A percentile compares a stretch with the other conserved stretches of the same genome.
Conservation (phyloP, 108 stramenopile genomes). For the Skeletonema marinoi region DNA sequence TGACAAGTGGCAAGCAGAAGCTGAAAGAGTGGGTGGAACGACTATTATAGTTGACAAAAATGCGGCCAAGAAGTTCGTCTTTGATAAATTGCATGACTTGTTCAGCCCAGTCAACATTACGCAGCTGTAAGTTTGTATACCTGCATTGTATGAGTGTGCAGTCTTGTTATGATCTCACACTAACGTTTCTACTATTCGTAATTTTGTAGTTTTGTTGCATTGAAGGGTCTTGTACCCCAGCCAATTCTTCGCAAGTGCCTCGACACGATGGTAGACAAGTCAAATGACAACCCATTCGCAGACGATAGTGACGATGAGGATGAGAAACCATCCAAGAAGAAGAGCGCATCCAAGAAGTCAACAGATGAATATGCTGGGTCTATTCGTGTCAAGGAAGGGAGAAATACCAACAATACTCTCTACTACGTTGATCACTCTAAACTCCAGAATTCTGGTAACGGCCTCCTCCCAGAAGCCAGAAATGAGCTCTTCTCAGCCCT, state of each 20-base stretch:
- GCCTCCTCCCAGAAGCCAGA: conserved; percentile 56
- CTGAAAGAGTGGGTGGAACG: conserved; percentile 64
- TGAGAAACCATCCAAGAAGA: conserved; percentile 27
- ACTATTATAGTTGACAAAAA: conserved; percentile 71
- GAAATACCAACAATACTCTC: conserved; percentile 58
- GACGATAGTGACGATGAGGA: conserved; percentile 67
- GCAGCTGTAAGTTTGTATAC: conserved; percentile 65
- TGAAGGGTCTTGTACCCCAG: conserved; percentile 69
- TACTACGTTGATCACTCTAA: conserved; percentile 82
- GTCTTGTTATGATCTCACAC: background rate
- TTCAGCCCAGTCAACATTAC: conserved; percentile 85
- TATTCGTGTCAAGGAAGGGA: conserved; percentile 66
- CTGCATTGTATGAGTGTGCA: background rate
- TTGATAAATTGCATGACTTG: conserved; percentile 65
- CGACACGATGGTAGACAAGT: conserved; percentile 68
- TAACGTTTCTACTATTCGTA: background rate
- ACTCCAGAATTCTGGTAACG: conserved; percentile 57
- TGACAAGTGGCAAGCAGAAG: conserved; percentile 74
- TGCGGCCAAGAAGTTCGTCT: conserved; percentile 80
- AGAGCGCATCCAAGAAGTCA: conserved; percentile 24
- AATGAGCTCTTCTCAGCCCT: conserved; percentile 50
- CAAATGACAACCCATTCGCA: conserved; percentile 47
- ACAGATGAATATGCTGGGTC: conserved; percentile 58
- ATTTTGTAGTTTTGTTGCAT: too few relatives aligned
- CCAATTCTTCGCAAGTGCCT: conserved; percentile 66